Percentiles rank a stretch among this genome's conserved stretches.
phyloP scores from a whole-genome alignment of 2,329 filamentous ascomycete genomes.

The Thyridium curvatum region DNA sequence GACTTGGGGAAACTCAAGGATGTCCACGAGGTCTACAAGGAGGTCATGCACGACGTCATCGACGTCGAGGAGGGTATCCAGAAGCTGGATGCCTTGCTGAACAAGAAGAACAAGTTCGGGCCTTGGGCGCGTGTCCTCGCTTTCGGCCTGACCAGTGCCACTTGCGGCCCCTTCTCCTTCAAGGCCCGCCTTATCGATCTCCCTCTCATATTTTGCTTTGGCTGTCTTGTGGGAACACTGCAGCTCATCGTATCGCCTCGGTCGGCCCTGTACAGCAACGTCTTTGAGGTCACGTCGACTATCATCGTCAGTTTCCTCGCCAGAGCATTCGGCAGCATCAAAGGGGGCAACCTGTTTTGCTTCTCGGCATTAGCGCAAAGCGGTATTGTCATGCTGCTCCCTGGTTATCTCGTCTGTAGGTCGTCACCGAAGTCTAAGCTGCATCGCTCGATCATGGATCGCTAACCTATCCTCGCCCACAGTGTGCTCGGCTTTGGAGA shows the following conservation, averaged over 20 bases:
- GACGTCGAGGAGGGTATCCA: conserved; percentile 51
- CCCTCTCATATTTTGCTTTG: conserved; percentile 64
- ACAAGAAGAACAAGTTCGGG: conserved; percentile 47
- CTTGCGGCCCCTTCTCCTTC: conserved; percentile 71
- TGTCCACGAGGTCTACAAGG: conserved; percentile 57
- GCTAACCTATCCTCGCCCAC: too few relatives aligned
- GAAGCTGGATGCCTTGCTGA: conserved; percentile 47
- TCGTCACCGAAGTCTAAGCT: too few relatives aligned
- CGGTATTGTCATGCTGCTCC: conserved; percentile 64
- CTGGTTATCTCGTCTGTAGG: conserved; percentile 56
- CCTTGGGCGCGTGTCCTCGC: conserved; percentile 50
- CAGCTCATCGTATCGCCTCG: conserved; percentile 64
- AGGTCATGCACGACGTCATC: conserved; percentile 55
- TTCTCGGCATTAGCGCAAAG: conserved; percentile 65
- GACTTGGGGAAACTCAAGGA: conserved; percentile 57
- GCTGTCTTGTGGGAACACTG: conserved; percentile 62
- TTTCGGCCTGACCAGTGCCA: conserved; percentile 67
- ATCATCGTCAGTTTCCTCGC: conserved; percentile 46
- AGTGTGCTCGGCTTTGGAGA: conserved; percentile 45
- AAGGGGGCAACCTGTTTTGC: conserved; percentile 52
- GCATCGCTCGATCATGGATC: too few relatives aligned
- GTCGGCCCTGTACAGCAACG: conserved; percentile 62
- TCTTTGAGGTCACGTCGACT: conserved; percentile 58
- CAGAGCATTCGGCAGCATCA: conserved; percentile 27
- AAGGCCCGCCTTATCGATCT: conserved; percentile 65